Evolutionary conservation across 2,329 filamentous ascomycete genomes (phyloP).

Genomic region (Phialophora macrospora): DNA sequence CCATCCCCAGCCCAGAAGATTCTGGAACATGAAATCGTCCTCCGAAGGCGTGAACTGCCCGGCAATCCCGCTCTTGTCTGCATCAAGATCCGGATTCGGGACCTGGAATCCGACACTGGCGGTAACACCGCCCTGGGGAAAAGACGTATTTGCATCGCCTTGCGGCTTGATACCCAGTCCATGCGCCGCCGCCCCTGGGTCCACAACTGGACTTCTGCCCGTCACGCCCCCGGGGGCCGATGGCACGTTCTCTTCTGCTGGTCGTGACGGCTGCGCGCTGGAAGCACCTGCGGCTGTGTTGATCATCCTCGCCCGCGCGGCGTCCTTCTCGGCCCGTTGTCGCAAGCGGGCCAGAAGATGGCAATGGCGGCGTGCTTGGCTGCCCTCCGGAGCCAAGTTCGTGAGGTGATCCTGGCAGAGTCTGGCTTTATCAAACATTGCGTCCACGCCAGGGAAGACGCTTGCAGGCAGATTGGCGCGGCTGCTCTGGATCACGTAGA

Average conservation of each 20-base stretch:
- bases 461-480: slow-evolving; percentile 26
- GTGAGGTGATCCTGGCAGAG: slow-evolving; percentile 32
- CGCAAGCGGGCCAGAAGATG: slow-evolving; percentile 30
- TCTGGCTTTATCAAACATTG: slow-evolving; percentile 34
- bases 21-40: slow-evolving; percentile 35
- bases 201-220: neutral
- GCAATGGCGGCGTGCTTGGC: slow-evolving; percentile 35
- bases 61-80: neutral
- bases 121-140: neutral
- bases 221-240: neutral
- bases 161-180: neutral
- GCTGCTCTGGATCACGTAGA: slow-evolving; percentile 35
- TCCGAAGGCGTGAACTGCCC: slow-evolving; percentile 30
- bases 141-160: neutral
- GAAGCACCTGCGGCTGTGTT: neutral
- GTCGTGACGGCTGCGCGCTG: too few species aligned
- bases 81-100: neutral
- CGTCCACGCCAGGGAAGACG: slow-evolving; percentile 27
- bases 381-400: slow-evolving; percentile 32
- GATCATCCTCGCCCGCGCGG: slow-evolving; percentile 9
- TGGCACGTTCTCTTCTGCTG: neutral
- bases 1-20: slow-evolving; percentile 36
- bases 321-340: slow-evolving; percentile 32
- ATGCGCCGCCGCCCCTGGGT: neutral
- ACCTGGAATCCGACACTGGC: neutral